Conservation (phyloP, 208 protist genomes). For the Wallacemonas collosoma region DNA sequence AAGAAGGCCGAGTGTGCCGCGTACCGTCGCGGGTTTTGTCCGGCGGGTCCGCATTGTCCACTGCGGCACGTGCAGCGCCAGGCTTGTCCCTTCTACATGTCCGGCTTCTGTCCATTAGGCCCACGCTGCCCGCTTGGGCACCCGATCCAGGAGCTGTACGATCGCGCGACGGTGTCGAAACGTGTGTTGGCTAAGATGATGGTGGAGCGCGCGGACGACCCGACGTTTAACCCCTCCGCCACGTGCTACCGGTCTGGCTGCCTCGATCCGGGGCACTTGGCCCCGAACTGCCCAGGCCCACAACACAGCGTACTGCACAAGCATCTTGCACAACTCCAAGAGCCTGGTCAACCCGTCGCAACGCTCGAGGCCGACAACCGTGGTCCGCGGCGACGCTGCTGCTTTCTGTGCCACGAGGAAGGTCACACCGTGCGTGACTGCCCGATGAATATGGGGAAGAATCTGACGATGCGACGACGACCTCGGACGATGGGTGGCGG, state of each 20-base stretch:
- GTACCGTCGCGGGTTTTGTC: slow-evolving; percentile 92
- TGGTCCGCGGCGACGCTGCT: slow-evolving; percentile 42
- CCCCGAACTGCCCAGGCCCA: slow-evolving; percentile 76
- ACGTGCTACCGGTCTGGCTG: slow-evolving; percentile 80
- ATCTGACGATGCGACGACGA: slow-evolving; percentile 28
- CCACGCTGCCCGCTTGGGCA: slow-evolving; percentile 93
- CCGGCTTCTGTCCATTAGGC: slow-evolving; percentile 96
- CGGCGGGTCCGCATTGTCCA: slow-evolving; percentile 84
- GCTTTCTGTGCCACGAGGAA: slow-evolving; percentile 82
- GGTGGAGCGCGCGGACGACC: slow-evolving; percentile 66
- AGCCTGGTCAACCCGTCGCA: slow-evolving; percentile 66
- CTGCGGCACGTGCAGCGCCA: slow-evolving; percentile 83
- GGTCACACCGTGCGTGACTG: slow-evolving; percentile 79
- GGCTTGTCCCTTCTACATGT: slow-evolving; percentile 92
- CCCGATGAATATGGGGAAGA: slow-evolving; percentile 52
- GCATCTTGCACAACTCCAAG: slow-evolving; percentile 60
- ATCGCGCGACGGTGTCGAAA: slow-evolving; percentile 68
- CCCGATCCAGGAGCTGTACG: slow-evolving; percentile 83
- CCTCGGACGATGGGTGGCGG: slow-evolving; percentile 30
- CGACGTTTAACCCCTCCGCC: slow-evolving; percentile 70
- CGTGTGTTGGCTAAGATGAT: slow-evolving; percentile 70
- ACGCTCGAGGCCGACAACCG: slow-evolving; percentile 47
- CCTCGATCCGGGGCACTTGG: slow-evolving; percentile 87
- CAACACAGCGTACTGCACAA: slow-evolving; percentile 70
- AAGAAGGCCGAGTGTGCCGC: slow-evolving; percentile 83